Percentiles rank a stretch among this genome's conserved stretches.
Evolutionary conservation across 192 early-diverging fungal species (phyloP).

Genomic region (Coemansia aciculifera): DNA sequence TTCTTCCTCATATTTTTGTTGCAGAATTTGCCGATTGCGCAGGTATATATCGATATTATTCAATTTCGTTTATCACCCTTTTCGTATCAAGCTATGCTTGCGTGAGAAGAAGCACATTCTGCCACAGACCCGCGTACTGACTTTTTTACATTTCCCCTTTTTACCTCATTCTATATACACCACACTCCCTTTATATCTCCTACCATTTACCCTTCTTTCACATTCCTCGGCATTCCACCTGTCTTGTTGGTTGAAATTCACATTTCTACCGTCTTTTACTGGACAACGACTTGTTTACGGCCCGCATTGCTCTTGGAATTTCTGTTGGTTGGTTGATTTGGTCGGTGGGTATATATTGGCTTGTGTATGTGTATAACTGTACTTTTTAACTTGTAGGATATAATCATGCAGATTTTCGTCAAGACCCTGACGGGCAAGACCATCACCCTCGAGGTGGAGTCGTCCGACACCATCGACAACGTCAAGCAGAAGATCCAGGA

Average conservation of each 20-base stretch:
- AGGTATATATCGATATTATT: slow-evolving; percentile 42
- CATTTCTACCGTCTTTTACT: not conserved
- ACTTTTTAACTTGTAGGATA: slow-evolving; percentile 6
- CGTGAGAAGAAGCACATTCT: slow-evolving; percentile 56
- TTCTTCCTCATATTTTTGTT: slow-evolving; percentile 30
- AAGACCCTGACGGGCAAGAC: slow-evolving; percentile 87
- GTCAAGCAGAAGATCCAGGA: slow-evolving; percentile 97
- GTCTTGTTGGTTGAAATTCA: slow-evolving; percentile 5
- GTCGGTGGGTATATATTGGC: not conserved
- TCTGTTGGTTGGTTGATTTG: slow-evolving; percentile 1
- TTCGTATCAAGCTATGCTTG: slow-evolving; percentile 16
- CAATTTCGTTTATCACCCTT: slow-evolving; percentile 13
- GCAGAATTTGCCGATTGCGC: slow-evolving; percentile 59
- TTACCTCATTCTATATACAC: slow-evolving; percentile 2
- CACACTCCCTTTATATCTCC: not conserved
- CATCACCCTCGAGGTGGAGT: slow-evolving; percentile 90
- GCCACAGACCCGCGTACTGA: slow-evolving; percentile 24
- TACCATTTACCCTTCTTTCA: not conserved
- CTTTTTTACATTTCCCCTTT: not conserved
- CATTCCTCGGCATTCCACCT: not conserved
- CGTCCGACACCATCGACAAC: slow-evolving; percentile 87
- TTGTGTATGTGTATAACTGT: not conserved
- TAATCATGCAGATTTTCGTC: slow-evolving; percentile 80
- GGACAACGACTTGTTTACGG: not conserved
- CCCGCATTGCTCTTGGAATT: not conserved